Percentiles rank a stretch among this genome's conserved stretches.
Evolutionary conservation across 352 stramenopile species (phyloP).

Genomic region (Globisporangium paddicum): DNA sequence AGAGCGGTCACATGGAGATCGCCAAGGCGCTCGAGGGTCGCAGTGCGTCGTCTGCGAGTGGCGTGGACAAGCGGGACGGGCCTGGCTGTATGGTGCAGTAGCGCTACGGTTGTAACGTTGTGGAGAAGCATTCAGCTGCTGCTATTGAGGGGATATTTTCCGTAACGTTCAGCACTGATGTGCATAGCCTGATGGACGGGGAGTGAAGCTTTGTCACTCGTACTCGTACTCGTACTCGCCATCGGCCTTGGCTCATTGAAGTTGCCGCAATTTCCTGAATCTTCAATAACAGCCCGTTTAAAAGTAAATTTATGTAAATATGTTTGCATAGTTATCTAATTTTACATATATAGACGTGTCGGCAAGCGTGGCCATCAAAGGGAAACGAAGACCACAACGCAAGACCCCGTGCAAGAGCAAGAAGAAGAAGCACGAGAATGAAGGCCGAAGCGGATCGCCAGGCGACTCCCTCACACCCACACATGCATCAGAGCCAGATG

Average conservation of each 20-base stretch:
- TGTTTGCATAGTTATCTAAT: too few relatives aligned
- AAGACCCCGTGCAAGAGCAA: not conserved
- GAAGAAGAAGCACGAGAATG: not conserved
- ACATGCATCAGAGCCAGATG: not conserved
- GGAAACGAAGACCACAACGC: not conserved
- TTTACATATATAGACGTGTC: not conserved
- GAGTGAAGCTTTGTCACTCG: too few relatives aligned
- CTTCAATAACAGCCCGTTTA: too few relatives aligned
- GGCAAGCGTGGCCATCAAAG: not conserved
- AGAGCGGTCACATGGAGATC: slow-evolving; percentile 7
- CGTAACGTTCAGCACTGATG: too few relatives aligned
- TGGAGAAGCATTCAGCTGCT: not conserved
- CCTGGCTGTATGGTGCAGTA: not conserved
- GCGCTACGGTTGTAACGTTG: too few relatives aligned
- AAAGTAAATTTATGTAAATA: too few relatives aligned
- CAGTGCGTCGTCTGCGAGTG: slow-evolving; percentile 1
- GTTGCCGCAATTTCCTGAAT: too few relatives aligned
- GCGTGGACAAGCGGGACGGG: not conserved
- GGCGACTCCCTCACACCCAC: not conserved
- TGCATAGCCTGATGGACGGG: too few relatives aligned
- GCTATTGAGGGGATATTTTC: too few relatives aligned
- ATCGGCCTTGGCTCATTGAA: too few relatives aligned
- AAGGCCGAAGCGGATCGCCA: slow-evolving; percentile 3
- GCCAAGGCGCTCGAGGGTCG: slow-evolving; percentile 7
- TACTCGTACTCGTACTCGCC: too few relatives aligned